These are phyloP conservation scores for Macrocystidia cucumis DNA, from an alignment of 1,284 basidiomycete genomes.

Conservation along the genomic window DNA sequence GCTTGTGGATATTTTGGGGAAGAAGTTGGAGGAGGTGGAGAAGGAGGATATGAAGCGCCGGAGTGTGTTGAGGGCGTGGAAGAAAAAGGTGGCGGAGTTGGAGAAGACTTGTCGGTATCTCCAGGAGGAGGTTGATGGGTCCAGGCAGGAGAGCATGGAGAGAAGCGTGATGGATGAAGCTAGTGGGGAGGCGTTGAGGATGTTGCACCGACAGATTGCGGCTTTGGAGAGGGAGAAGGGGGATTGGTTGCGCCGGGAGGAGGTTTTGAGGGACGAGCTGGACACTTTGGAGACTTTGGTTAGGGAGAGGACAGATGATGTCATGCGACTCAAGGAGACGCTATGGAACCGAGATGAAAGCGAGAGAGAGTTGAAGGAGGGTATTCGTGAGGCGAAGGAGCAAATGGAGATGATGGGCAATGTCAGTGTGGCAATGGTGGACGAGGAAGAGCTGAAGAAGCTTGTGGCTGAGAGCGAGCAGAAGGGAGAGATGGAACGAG, in stretches of 20 bases:
- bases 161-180: slow-evolving; percentile 75
- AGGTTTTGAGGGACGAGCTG: slow-evolving; percentile 33
- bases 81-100: slow-evolving; percentile 65
- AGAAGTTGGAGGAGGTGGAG: slow-evolving; percentile 44
- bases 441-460: slow-evolving; percentile 34
- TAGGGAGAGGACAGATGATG: slow-evolving; percentile 32
- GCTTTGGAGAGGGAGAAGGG: slow-evolving; percentile 52
- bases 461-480: slow-evolving; percentile 28
- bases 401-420: slow-evolving; percentile 50
- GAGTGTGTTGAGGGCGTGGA: slow-evolving; percentile 48
- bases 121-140: slow-evolving; percentile 63
- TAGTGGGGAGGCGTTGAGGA: slow-evolving; percentile 57
- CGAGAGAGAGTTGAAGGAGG: slow-evolving; percentile 41
- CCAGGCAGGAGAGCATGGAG: slow-evolving; percentile 59
- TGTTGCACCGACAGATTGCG: slow-evolving; percentile 57
- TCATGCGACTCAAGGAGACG: slow-evolving; percentile 35
- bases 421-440: slow-evolving; percentile 29
- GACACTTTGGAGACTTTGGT: slow-evolving; percentile 27
- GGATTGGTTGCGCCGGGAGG: slow-evolving; percentile 37
- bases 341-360: slow-evolving; percentile 43
- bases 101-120: slow-evolving; percentile 55
- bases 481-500: slow-evolving; percentile 30
- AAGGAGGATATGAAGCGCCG: slow-evolving; percentile 54
- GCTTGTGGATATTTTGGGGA: slow-evolving; percentile 51
- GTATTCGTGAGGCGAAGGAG: slow-evolving; percentile 44